Evolutionary conservation across 768 basidiomycete species (phyloP), one percentile per base, ranked within the genome.

Genomic region (Psilocybe cubensis): DNA sequence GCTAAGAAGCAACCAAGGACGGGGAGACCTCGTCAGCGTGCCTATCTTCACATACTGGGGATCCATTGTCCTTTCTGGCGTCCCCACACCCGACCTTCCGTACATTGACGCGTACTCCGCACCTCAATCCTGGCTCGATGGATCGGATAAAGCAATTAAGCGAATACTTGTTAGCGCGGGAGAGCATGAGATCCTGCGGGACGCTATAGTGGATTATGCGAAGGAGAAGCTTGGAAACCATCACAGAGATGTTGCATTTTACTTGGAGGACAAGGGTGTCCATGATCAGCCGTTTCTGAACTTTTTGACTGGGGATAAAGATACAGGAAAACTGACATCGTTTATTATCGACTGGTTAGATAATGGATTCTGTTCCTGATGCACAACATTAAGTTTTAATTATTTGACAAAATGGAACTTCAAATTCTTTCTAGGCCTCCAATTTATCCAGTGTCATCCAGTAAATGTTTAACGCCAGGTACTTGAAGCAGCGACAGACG

Each of bases 111-210:
- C 67, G 0, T 24, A 58, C 25, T 54, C 57, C 40, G 68, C 67
- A 4, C 65, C 68, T 3, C 50, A 59, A 1, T 38, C 54, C 14
- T 74, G 73, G 73, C 71, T 67, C 52, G 45, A 44, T 0, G 67
- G 64, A 1, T 43, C 69, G 10, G 68, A 69, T 18, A 35, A 25
- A 2, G 40, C 70, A 8, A 67, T 71, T 1, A 61, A 62, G 12
- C 56, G 63, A 44, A 43, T 72, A 3, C 44, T 74, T 1, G 58
- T 72, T 33, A 70, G 66, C 10, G 62, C 59, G 2, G 71, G 72
- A 8, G 60, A 54, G 0, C 24, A 42, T 3, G 71, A 74, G 55
- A 31, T 61, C 14, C 54, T 72, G 38, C 45, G 52, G 11, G 71
- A 72, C 35, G 67, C 70, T 41, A 68, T 69, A 17, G 44, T 58